These are phyloP conservation scores for Rhodosporidiobolus sp. DNA, from an alignment of 768 basidiomycete species.

Conservation along the genomic window DNA sequence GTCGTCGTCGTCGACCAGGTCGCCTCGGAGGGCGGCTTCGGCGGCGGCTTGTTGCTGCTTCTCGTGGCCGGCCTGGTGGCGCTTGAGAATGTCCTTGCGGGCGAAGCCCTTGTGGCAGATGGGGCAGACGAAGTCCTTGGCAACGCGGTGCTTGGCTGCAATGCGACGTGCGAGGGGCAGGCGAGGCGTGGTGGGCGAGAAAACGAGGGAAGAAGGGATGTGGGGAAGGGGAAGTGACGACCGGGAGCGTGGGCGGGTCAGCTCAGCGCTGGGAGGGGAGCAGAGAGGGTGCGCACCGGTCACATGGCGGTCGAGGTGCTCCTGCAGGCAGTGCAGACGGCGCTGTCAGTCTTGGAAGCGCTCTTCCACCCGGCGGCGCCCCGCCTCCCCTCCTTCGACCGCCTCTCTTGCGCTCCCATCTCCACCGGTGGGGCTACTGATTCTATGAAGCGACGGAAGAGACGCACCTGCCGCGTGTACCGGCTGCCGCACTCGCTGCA, in stretches of 20 bases:
- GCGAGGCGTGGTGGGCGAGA: background rate
- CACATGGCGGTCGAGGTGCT: conserved; percentile 23
- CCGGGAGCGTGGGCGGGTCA: background rate
- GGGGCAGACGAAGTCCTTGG: conserved; percentile 37
- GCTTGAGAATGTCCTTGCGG: conserved; percentile 38
- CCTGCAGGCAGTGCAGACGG: background rate
- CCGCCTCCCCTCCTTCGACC: background rate
- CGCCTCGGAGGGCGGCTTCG: conserved; percentile 19
- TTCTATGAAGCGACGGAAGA: background rate
- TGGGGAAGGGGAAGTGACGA: background rate
- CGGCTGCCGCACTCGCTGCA: conserved; percentile 1
- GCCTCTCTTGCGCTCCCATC: too few species aligned
- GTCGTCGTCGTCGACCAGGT: conserved; percentile 10
- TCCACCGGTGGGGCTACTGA: too few species aligned
- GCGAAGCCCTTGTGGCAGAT: conserved; percentile 37
- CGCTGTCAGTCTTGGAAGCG: background rate
- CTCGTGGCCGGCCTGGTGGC: conserved; percentile 34
- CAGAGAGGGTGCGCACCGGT: background rate
- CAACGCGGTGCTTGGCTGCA: conserved; percentile 32
- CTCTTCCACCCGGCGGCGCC: background rate
- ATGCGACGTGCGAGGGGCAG: background rate
- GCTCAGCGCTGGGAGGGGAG: background rate
- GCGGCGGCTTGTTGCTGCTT: conserved; percentile 29
- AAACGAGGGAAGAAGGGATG: background rate
- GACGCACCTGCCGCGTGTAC: conserved; percentile 9